Evolutionary conservation across 2,329 filamentous ascomycete species (phyloP).

Genomic region (Aspergillus sp.): DNA sequence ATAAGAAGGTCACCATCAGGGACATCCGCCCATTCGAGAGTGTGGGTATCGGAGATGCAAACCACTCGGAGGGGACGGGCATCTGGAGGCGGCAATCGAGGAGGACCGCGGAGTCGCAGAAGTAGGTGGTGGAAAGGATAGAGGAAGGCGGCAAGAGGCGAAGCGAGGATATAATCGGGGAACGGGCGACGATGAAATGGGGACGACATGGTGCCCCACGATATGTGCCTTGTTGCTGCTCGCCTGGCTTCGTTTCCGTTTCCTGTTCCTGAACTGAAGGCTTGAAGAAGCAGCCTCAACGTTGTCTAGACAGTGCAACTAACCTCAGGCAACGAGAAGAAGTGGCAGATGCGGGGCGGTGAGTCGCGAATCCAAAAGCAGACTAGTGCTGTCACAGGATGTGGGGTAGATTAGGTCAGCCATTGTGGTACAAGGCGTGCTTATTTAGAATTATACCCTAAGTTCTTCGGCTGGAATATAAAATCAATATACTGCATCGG

Average conservation of each 20-base stretch:
- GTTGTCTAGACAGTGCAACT: neutral
- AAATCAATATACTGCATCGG: no score
- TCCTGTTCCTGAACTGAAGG: neutral
- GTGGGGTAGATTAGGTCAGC: no score
- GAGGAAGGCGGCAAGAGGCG: constrained; percentile 66
- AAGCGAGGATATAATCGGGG: constrained; percentile 64
- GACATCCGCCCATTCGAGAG: constrained; percentile 48
- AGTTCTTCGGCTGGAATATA: no score
- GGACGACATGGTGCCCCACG: constrained; percentile 29
- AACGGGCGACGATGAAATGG: constrained; percentile 52
- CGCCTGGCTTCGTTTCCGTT: neutral
- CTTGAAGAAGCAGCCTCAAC: neutral
- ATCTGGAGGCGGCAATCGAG: constrained; percentile 58
- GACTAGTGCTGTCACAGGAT: neutral
- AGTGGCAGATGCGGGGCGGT: neutral
- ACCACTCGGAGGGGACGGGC: constrained; percentile 68
- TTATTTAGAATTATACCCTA: no score
- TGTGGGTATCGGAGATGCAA: constrained; percentile 87
- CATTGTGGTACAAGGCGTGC: no score
- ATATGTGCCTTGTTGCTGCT: neutral
- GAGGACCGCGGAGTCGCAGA: constrained; percentile 65
- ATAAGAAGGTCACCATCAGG: constrained; percentile 82
- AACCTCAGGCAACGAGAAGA: neutral
- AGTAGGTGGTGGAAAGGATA: constrained; percentile 64
- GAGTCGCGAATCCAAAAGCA: neutral